These are phyloP conservation scores for Fragaria ananassa DNA, from an alignment of 306 rosid genomes.

Conservation along the genomic window DNA sequence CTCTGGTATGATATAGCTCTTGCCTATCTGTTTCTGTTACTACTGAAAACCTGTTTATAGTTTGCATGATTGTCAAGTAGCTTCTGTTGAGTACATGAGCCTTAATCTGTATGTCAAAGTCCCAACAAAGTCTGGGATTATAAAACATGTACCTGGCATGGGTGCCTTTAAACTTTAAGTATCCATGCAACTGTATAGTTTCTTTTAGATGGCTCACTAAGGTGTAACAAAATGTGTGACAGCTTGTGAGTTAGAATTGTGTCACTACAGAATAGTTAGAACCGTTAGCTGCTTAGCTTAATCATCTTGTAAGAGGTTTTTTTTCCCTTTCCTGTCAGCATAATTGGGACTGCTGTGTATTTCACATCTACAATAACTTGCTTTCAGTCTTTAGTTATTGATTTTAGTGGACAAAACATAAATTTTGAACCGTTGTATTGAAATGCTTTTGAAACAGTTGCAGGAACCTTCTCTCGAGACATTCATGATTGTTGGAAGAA, in stretches of 20 bases:
- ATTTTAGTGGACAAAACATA: neutral
- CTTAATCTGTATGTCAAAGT: slow-evolving; percentile 13
- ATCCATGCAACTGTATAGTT: neutral
- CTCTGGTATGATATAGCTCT: slow-evolving; percentile 57
- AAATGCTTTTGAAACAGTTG: slow-evolving; percentile 48
- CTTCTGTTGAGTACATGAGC: neutral
- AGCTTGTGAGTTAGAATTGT: neutral
- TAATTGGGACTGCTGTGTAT: neutral
- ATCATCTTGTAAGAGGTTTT: neutral
- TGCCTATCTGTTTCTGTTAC: slow-evolving; percentile 11
- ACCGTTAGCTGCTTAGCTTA: neutral
- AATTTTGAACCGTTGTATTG: neutral
- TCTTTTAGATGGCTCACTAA: neutral
- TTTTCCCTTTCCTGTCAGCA: neutral
- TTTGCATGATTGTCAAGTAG: neutral
- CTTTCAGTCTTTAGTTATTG: neutral
- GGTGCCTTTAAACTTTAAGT: neutral
- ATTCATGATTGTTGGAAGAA: slow-evolving; percentile 74
- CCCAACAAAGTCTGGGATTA: neutral
- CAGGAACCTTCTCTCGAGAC: slow-evolving; percentile 87
- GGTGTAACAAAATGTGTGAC: neutral
- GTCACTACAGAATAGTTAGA: neutral
- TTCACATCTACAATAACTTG: neutral
- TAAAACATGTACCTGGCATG: slow-evolving; percentile 15
- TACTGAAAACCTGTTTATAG: neutral